Base-by-base conservation (phyloP, 805 yeast species). In the Schizosaccharomyces cryophilus region DNA sequence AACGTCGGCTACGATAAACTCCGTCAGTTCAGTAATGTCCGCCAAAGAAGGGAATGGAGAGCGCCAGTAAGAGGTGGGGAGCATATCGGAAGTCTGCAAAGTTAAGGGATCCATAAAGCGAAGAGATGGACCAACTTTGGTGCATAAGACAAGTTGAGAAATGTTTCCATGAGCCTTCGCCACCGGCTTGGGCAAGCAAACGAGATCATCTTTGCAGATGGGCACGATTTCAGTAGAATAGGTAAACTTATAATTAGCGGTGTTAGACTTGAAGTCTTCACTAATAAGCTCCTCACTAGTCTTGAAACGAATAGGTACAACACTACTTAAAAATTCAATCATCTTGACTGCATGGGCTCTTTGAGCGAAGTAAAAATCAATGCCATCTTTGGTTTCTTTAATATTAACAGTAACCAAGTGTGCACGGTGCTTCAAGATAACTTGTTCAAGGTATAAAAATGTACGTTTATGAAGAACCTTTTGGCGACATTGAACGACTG, bases 381-480 rank as follows among this genome's bases (percentile, higher is more conserved):
- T 77, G 54, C 99, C 99, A 68, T 93, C 97, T 67, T 81, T 84
- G 47, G 89, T 76, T 72, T 93, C 98, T 70, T 87, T 85, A 67
- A 93, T 93, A 38, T 95, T 84, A 63, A 90, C 84, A 61, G 97
- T 90, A 70, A 89, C 95, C 63, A 84, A 81, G 71, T 93, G 97
- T 4, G 96, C 96, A 68, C 84, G 85, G 71, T 87, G 94, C 70
- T 78, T 88, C 73, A 93, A 78, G 67, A 93, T 93, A 72, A 94
- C 78, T 74, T 93, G 99, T 75, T 93, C 99, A 67, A 93, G 79
- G 69, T 87, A 93, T 71, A 90, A 79, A 72, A 93, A 90, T 7
- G 99, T 93, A 78, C 96, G 84, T 75, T 93, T 93, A 73, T 93
- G 98, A 19, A 87, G 81, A 45, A 93, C 98, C 71, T 94, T 93